Percentiles rank a stretch among this genome's conserved stretches.
phyloP scores from a whole-genome alignment of 306 rosid species.

The Arachis hypogaea region DNA sequence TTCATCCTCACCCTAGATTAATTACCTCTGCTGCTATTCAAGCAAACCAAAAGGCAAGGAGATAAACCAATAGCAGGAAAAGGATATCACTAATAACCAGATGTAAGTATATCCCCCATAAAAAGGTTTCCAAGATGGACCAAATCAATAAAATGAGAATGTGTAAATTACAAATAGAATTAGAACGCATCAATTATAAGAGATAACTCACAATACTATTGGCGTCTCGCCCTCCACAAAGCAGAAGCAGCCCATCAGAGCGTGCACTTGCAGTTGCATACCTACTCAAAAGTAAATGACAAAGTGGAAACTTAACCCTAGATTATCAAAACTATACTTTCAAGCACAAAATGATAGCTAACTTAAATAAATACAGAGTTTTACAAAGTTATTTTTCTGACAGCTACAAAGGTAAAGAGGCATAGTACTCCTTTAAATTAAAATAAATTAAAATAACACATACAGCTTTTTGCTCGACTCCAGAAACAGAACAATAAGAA shows the following conservation, averaged over 20 bases:
- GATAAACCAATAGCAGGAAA: conserved; percentile 7
- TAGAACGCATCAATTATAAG: conserved; percentile 2
- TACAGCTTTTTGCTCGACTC: conserved; percentile 11
- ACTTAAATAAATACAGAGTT: conserved; percentile 22
- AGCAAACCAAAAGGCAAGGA: conserved; percentile 31
- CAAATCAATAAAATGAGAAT: conserved; percentile 33
- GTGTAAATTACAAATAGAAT: conserved; percentile 14
- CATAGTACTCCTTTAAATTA: conserved; percentile 9
- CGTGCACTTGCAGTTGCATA: conserved; percentile 99
- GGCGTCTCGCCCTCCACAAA: conserved; percentile 98
- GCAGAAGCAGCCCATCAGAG: conserved; percentile 98
- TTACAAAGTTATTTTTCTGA: neutral
- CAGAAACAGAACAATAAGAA: conserved; percentile 25
- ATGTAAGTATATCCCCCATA: neutral
- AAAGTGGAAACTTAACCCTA: conserved; percentile 32
- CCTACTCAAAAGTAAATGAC: conserved; percentile 57
- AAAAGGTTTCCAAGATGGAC: conserved; percentile 19
- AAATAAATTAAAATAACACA: neutral
- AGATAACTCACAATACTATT: conserved; percentile 84
- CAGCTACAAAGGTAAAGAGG: neutral
- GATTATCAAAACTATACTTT: conserved; percentile 11
- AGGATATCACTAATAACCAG: conserved; percentile 27
- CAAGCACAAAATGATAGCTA: conserved; percentile 28
- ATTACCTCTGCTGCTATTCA: conserved; percentile 8
- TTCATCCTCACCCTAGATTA: conserved; percentile 4